These are phyloP conservation scores for Chlamydomonas applanata DNA, from an alignment of 139 green algal genomes.

Conservation along the genomic window DNA sequence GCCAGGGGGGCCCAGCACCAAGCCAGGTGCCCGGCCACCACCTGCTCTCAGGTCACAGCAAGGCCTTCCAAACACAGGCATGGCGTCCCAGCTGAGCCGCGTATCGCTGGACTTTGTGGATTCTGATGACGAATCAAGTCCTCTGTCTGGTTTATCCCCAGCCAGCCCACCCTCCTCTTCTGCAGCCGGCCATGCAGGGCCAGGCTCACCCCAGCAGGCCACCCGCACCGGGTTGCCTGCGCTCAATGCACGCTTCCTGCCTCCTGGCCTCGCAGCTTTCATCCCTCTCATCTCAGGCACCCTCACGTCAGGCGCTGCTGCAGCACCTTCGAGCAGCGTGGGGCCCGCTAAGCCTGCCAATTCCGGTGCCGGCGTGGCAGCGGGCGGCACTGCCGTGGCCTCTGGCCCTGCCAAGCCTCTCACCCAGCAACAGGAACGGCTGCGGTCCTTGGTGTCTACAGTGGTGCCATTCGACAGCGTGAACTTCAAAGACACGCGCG, in stretches of 20 bases:
- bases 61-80: not conserved
- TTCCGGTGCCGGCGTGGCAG: constrained; percentile 17
- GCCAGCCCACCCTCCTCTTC: no score
- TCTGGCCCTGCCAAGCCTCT: constrained; percentile 26
- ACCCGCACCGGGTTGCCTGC: no score
- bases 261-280: no score
- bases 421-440: constrained; percentile 40
- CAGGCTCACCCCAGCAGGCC: no score
- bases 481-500: constrained; percentile 59
- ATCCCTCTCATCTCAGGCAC: not conserved
- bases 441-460: constrained; percentile 66
- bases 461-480: constrained; percentile 83
- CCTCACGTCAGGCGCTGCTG: not conserved
- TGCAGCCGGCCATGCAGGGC: no score
- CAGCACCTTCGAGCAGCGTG: not conserved
- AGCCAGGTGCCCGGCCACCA: not conserved
- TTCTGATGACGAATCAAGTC: not conserved
- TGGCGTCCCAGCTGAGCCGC: not conserved
- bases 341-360: not conserved
- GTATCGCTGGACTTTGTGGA: not conserved
- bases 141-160: not conserved
- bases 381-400: not conserved
- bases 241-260: no score
- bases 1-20: not conserved
- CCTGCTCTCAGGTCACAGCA: not conserved